A percentile compares a stretch with the other conserved stretches of the same genome.
phyloP scores from a whole-genome alignment of 2,329 filamentous ascomycete species.

The Penicillium sp. region DNA sequence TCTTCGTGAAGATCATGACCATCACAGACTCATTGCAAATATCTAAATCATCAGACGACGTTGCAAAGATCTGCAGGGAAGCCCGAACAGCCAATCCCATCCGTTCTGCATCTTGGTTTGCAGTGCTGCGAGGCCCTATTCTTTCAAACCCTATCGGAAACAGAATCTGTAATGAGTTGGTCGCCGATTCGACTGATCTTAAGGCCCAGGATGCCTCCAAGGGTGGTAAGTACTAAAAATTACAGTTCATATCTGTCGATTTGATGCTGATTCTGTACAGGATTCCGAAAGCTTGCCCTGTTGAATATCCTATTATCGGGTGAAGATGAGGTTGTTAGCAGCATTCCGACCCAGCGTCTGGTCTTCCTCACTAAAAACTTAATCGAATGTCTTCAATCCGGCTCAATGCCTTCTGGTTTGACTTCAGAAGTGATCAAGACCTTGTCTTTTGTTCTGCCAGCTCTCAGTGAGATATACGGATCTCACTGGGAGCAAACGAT shows the following conservation, averaged over 20 bases:
- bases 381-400: slow-evolving; percentile 64
- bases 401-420: slow-evolving; percentile 45
- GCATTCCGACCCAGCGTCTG: slow-evolving; percentile 59
- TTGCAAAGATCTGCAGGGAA: slow-evolving; percentile 36
- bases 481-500: slow-evolving; percentile 73
- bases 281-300: slow-evolving; percentile 49
- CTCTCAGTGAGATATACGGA: slow-evolving; percentile 78
- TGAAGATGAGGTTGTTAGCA: slow-evolving; percentile 47
- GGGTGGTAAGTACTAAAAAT: slow-evolving; percentile 37
- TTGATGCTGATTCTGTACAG: slow-evolving; percentile 28
- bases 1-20: slow-evolving; percentile 41
- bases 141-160: slow-evolving; percentile 47
- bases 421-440: slow-evolving; percentile 42
- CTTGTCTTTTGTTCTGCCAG: slow-evolving; percentile 60
- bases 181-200: slow-evolving; percentile 57
- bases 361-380: slow-evolving; percentile 81
- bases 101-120: slow-evolving; percentile 47
- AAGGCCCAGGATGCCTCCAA: slow-evolving; percentile 43
- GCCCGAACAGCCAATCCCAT: slow-evolving; percentile 44
- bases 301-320: slow-evolving; percentile 54
- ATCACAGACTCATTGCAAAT: slow-evolving; percentile 28
- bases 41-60: slow-evolving; percentile 30
- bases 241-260: not conserved
- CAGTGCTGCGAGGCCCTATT: slow-evolving; percentile 49
- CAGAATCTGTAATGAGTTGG: slow-evolving; percentile 57